Base-by-base conservation (phyloP, 192 early-diverging fungal species). In the Hyaloraphidium curvatum region DNA sequence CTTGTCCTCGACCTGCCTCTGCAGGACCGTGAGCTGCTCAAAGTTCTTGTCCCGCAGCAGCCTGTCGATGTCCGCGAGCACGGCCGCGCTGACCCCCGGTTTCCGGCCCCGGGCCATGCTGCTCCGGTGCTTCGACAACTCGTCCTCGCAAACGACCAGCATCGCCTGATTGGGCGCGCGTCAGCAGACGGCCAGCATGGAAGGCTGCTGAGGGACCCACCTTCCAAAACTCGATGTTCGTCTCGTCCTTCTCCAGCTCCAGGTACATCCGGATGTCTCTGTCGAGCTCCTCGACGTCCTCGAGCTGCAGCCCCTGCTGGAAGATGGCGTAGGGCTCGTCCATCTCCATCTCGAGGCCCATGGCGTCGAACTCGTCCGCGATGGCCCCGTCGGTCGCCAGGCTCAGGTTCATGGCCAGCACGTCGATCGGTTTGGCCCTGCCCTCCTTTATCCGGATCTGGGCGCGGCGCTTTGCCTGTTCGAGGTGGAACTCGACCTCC, bases 401-500 rank as follows among this genome's bases (percentile, higher is more conserved):
- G 2, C 79, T 72, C 35, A 97, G 64, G 56, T 89, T 91, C 70
- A 92, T 86, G 13, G 91, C 89, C 50, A 95, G 59, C 14, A 92
- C 68, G 64, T 97, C 94, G 56, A 97, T 87, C 1, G 91, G 84
- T 53, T 88, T 88, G 14, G 89, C 83, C 2, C 90, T 62, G 19
- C 77, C 78, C 55, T 85, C 83, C 40, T 79, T 79, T 53, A 98
- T 86, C 7, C 92, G 72, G 55, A 98, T 91, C 62, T 92, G 86
- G 0, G 94, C 92, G 11, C 91, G 70, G 30, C 67, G 66, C 59
- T 94, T 92, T 0, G 88, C 87, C 68, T 96, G 91, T 57, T 81
- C 62, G 55, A 91, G 63, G 65, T 92, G 86, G 56, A 98, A 98
- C 62, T 83, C 83, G 56, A 91, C 90, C 53, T 98, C 92, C 28